A percentile compares a stretch with the other conserved stretches of the same genome.
phyloP scores from a whole-genome alignment of 2,329 filamentous ascomycete genomes.

The Fusarium verrucosum region DNA sequence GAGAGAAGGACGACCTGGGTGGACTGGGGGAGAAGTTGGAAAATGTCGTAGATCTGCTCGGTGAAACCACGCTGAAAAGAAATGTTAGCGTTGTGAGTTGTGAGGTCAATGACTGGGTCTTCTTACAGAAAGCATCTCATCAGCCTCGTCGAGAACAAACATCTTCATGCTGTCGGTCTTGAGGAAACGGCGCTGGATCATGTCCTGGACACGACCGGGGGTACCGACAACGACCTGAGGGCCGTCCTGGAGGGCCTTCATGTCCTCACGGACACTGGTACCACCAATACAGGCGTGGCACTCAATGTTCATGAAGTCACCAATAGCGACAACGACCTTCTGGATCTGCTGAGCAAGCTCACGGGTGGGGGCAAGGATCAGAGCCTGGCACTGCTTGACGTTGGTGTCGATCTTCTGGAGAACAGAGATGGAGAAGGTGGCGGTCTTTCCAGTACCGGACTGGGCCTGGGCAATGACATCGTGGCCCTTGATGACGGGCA shows the following conservation, averaged over 20 bases:
- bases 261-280: constrained; percentile 97
- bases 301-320: constrained; percentile 99
- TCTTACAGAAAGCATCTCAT: constrained; percentile 95
- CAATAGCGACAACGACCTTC: constrained; percentile 98
- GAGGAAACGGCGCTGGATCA: constrained; percentile 98
- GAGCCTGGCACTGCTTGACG: constrained; percentile 96
- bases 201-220: constrained; percentile 97
- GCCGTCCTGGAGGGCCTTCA: constrained; percentile 95
- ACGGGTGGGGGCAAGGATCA: constrained; percentile 97
- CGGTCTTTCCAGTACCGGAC: constrained; percentile 99
- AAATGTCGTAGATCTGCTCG: constrained; percentile 99
- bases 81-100: constrained; percentile 48
- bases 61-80: constrained; percentile 86
- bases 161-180: constrained; percentile 99
- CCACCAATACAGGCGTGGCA: constrained; percentile 99
- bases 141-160: constrained; percentile 99
- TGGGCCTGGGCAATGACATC: constrained; percentile 99
- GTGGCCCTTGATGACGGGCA: constrained; percentile 99
- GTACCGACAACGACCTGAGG: constrained; percentile 98
- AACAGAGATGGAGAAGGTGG: constrained; percentile 98
- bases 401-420: constrained; percentile 98
- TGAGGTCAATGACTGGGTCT: not conserved
- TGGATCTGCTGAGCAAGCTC: constrained; percentile 99
- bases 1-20: constrained; percentile 99
- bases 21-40: constrained; percentile 96